Evolutionary conservation across 257 asterid genomes (phyloP).

Genomic region (Lithospermum erythrorhizon): DNA sequence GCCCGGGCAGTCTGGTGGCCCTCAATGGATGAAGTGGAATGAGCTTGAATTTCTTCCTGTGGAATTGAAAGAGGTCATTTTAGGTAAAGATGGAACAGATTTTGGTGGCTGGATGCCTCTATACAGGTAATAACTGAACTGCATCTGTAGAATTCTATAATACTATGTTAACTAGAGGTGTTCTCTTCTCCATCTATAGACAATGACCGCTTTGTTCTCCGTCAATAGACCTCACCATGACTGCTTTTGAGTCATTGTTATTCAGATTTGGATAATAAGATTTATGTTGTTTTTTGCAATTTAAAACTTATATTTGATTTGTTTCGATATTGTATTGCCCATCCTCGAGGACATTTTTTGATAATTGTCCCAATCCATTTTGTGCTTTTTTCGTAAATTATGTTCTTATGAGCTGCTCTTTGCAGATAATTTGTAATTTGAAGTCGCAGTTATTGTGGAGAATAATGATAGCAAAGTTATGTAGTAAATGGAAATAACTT

Average conservation of each 20-base stretch:
- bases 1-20: slow-evolving; percentile 38
- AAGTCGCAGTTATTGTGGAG: background rate
- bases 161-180: background rate
- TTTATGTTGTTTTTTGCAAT: no score
- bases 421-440: background rate
- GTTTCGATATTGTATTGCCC: background rate
- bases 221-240: background rate
- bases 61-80: slow-evolving; percentile 37
- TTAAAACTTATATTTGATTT: no score
- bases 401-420: background rate
- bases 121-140: slow-evolving; percentile 36
- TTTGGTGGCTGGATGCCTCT: slow-evolving; percentile 77
- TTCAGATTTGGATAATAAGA: no score
- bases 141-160: background rate
- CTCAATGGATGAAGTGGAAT: slow-evolving; percentile 81
- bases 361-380: background rate
- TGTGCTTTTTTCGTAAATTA: background rate
- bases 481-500: background rate
- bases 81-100: slow-evolving; percentile 20
- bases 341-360: background rate
- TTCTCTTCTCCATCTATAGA: no score
- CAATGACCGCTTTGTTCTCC: no score
- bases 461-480: background rate
- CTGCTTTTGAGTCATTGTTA: background rate
- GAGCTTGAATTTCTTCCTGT: slow-evolving; percentile 55